Conservation (phyloP, 2,329 filamentous ascomycete species). For the Pseudogymnoascus sp. region DNA sequence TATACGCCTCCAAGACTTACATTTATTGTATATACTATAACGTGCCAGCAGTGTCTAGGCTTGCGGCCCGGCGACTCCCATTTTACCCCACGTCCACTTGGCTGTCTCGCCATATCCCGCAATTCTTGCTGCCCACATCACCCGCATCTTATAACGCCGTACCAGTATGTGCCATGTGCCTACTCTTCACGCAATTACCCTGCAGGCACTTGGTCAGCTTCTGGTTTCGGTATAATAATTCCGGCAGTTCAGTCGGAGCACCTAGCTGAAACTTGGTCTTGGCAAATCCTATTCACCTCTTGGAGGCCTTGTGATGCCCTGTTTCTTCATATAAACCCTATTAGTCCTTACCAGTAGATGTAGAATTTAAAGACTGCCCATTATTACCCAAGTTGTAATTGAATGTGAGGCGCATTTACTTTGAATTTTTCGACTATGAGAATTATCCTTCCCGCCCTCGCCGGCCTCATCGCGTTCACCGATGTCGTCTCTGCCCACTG, state of each 20-base stretch:
- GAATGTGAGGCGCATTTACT: neutral
- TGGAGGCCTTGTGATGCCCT: neutral
- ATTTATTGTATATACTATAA: neutral
- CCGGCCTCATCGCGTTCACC: neutral
- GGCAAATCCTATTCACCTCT: neutral
- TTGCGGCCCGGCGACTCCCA: neutral
- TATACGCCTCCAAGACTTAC: neutral
- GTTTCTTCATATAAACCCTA: neutral
- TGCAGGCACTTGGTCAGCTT: neutral
- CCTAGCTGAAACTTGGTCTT: neutral
- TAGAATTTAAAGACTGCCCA: neutral
- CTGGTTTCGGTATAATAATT: neutral
- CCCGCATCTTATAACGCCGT: neutral
- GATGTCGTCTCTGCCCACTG: slow-evolving; percentile 2
- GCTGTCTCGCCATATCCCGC: neutral
- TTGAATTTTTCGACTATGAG: neutral
- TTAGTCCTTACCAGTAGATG: slow-evolving; percentile 14
- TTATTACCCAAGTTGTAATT: neutral
- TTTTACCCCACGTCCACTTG: neutral
- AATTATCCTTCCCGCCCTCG: neutral
- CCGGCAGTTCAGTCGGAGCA: neutral
- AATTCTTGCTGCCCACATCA: neutral
- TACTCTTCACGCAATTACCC: neutral
- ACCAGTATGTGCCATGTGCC: neutral
- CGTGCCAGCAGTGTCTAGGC: neutral